phyloP scores from a whole-genome alignment of 2,329 filamentous ascomycete species.

The Ascosphaera aggregata region DNA sequence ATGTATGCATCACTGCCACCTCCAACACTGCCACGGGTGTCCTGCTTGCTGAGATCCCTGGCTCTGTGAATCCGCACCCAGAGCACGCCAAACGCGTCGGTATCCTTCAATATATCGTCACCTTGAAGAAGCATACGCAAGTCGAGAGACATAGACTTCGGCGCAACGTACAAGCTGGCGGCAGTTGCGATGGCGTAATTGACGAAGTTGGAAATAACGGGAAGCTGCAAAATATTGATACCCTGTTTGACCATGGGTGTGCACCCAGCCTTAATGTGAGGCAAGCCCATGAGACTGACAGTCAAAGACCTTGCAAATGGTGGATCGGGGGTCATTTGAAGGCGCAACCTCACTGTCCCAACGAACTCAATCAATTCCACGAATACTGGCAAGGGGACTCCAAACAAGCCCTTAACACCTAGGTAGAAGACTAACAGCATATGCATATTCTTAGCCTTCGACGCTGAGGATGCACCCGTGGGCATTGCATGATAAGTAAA shows the following conservation, averaged over 20 bases:
- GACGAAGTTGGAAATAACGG: conserved; percentile 86
- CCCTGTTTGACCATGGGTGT: conserved; percentile 81
- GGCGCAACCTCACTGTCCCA: conserved; percentile 57
- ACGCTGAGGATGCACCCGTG: conserved; percentile 42
- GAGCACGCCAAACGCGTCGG: conserved; percentile 63
- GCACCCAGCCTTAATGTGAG: conserved; percentile 72
- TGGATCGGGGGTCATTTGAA: conserved; percentile 72
- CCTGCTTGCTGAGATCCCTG: conserved; percentile 72
- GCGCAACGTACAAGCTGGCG: conserved; percentile 76
- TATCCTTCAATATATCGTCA: conserved; percentile 74
- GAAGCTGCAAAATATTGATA: conserved; percentile 76
- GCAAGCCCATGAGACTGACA: conserved; percentile 82
- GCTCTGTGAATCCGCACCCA: conserved; percentile 86
- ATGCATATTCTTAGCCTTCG: conserved; percentile 85
- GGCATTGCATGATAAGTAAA: conserved; percentile 82
- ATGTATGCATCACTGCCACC: conserved; percentile 93
- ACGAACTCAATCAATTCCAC: conserved; percentile 83
- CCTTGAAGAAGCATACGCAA: conserved; percentile 76
- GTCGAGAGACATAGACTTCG: conserved; percentile 83
- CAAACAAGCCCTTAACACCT: conserved; percentile 70
- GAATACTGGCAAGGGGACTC: conserved; percentile 67
- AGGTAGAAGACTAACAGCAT: conserved; percentile 93
- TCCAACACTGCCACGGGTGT: conserved; percentile 54
- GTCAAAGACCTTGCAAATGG: conserved; percentile 84
- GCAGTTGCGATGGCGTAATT: conserved; percentile 83